Percentiles rank a stretch among this genome's conserved stretches.
These are phyloP conservation scores for Wickerhamiella domercqiae DNA, from an alignment of 805 yeast genomes.

Conservation along the genomic window DNA sequence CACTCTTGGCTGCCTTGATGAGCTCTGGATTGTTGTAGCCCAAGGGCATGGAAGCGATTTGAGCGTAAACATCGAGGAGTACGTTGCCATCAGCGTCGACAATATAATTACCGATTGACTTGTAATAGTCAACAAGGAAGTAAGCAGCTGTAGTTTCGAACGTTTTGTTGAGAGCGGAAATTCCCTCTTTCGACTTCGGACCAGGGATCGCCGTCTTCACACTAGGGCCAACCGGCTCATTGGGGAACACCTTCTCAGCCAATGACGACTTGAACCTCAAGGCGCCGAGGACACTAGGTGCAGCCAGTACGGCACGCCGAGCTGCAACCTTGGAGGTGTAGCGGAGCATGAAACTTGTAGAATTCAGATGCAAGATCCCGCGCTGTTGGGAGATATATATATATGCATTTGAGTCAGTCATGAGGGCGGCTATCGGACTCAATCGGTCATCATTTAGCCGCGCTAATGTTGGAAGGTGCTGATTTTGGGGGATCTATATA, in stretches of 20 bases:
- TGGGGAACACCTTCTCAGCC: slow-evolving; percentile 38
- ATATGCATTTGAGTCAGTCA: too few species aligned
- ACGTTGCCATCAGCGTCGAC: slow-evolving; percentile 69
- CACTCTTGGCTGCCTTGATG: slow-evolving; percentile 50
- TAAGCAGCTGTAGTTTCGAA: slow-evolving; percentile 61
- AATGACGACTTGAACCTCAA: slow-evolving; percentile 11
- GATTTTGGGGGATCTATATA: too few species aligned
- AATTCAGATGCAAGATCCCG: too few species aligned
- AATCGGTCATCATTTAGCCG: too few species aligned
- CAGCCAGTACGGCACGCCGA: slow-evolving; percentile 1
- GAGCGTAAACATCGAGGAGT: slow-evolving; percentile 62
- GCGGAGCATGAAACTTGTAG: slow-evolving; percentile 7
- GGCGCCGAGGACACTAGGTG: neutral
- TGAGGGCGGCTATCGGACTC: too few species aligned
- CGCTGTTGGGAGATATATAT: too few species aligned
- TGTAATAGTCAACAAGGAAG: slow-evolving; percentile 60
- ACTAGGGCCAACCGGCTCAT: slow-evolving; percentile 61
- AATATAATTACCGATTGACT: slow-evolving; percentile 65
- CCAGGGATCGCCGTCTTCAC: slow-evolving; percentile 64
- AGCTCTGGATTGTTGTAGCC: slow-evolving; percentile 78
- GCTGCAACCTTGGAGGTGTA: slow-evolving; percentile 6
- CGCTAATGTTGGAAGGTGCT: too few species aligned
- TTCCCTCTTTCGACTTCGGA: slow-evolving; percentile 41
- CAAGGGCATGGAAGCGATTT: slow-evolving; percentile 70
- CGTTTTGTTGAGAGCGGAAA: slow-evolving; percentile 40